Evolutionary conservation across 2,329 filamentous ascomycete species (phyloP).

Genomic region (Colletotrichum coccodes): DNA sequence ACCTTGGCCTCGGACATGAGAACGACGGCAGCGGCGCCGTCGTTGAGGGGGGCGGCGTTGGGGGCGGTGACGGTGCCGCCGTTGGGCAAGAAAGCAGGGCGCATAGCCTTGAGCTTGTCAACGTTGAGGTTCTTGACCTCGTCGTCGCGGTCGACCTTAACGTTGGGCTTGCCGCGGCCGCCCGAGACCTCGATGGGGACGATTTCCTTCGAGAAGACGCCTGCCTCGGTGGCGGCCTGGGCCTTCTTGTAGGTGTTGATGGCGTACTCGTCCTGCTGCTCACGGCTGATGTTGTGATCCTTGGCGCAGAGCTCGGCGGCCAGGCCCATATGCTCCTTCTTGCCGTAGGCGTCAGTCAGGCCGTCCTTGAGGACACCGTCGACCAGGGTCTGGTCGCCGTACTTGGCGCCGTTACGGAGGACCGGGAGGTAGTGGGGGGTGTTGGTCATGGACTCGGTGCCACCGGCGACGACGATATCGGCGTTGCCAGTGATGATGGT

Average conservation of each 20-base stretch:
- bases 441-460: conserved; percentile 99
- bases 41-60: conserved; percentile 95
- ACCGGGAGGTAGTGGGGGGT: conserved; percentile 93
- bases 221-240: conserved; percentile 83
- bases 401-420: conserved; percentile 90
- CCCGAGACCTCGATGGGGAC: conserved; percentile 88
- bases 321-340: conserved; percentile 97
- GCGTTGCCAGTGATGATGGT: conserved; percentile 98
- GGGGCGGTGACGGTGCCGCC: conserved; percentile 93
- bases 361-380: conserved; percentile 96
- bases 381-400: conserved; percentile 87
- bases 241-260: conserved; percentile 96
- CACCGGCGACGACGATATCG: conserved; percentile 91
- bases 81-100: conserved; percentile 82
- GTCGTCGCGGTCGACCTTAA: conserved; percentile 86
- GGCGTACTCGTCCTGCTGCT: conserved; percentile 94
- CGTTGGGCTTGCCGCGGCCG: conserved; percentile 87
- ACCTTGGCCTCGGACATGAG: conserved; percentile 95
- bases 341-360: conserved; percentile 89
- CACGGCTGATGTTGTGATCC: conserved; percentile 83
- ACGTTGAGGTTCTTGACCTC: conserved; percentile 95
- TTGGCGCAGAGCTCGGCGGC: conserved; percentile 90
- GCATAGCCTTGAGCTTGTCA: conserved; percentile 86
- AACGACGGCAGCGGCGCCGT: conserved; percentile 91
- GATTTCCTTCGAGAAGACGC: conserved; percentile 87